A percentile compares a stretch with the other conserved stretches of the same genome.
Conservation (phyloP, 2,329 filamentous ascomycete genomes). For the Zelopaecilomyces penicillatus region DNA sequence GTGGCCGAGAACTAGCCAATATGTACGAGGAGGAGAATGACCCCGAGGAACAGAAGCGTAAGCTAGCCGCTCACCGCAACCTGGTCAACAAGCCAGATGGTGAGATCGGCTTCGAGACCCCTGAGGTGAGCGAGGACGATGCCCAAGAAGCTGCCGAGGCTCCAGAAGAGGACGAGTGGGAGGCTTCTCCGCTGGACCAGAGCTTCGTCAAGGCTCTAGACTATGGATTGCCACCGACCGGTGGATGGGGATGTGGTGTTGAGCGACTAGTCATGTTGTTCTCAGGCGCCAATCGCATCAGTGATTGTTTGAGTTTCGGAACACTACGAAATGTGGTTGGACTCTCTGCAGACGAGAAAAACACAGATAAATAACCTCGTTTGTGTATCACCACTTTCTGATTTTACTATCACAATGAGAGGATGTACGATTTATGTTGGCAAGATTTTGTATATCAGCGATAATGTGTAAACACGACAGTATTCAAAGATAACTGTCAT, state of each 20-base stretch:
- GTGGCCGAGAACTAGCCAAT: conserved; percentile 78
- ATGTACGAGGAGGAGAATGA: conserved; percentile 99
- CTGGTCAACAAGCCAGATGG: conserved; percentile 28
- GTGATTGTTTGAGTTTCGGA: conserved; percentile 82
- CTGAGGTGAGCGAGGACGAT: conserved; percentile 8
- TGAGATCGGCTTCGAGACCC: conserved; percentile 20
- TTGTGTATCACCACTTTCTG: not conserved
- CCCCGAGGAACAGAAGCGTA: conserved; percentile 74
- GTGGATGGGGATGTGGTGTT: conserved; percentile 91
- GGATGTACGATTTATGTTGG: conserved; percentile 1
- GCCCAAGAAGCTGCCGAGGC: conserved; percentile 9
- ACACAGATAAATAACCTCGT: conserved; percentile 10
- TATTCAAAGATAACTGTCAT: too few species aligned
- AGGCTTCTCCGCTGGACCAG: conserved; percentile 55
- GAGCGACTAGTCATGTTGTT: conserved; percentile 91
- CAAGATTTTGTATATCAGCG: conserved; percentile 1
- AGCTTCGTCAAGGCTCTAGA: conserved; percentile 78
- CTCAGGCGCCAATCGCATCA: conserved; percentile 67
- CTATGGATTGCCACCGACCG: conserved; percentile 87
- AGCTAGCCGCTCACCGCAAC: conserved; percentile 56
- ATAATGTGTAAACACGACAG: too few species aligned
- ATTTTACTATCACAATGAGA: not conserved
- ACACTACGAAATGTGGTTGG: conserved; percentile 63
- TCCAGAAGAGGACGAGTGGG: conserved; percentile 32
- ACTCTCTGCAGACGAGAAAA: conserved; percentile 31